These are phyloP conservation scores for Ophiostoma australiae DNA, from an alignment of 2,329 filamentous ascomycete genomes.

Conservation along the genomic window DNA sequence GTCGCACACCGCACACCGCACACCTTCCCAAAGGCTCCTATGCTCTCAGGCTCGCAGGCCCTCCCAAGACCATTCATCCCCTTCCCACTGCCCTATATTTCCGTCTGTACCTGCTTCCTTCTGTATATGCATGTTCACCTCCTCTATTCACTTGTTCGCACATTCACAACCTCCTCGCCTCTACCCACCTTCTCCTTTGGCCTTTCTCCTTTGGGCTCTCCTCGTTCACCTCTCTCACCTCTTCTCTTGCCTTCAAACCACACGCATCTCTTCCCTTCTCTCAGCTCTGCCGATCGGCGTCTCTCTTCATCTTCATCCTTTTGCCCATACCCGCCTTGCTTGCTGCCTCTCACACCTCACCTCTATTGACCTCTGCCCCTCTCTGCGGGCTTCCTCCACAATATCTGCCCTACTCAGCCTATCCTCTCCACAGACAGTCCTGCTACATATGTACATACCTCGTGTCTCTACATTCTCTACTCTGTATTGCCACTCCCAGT, in stretches of 20 bases:
- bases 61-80: background rate
- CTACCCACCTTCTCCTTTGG: background rate
- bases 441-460: background rate
- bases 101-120: background rate
- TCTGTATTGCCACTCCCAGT: background rate
- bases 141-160: background rate
- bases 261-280: background rate
- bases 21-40: too few relatives aligned
- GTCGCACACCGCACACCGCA: background rate
- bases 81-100: background rate
- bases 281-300: background rate
- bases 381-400: background rate
- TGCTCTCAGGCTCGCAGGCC: background rate
- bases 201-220: background rate
- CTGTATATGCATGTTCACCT: background rate
- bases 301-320: background rate
- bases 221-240: background rate
- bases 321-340: background rate
- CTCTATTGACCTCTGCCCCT: conserved; percentile 11
- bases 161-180: background rate
- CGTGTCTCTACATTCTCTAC: background rate
- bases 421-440: background rate
- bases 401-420: background rate
- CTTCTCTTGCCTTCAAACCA: background rate
- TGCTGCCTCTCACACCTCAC: background rate